phyloP scores from a whole-genome alignment of 1,139 yeast genomes.

The Candida sp. region DNA sequence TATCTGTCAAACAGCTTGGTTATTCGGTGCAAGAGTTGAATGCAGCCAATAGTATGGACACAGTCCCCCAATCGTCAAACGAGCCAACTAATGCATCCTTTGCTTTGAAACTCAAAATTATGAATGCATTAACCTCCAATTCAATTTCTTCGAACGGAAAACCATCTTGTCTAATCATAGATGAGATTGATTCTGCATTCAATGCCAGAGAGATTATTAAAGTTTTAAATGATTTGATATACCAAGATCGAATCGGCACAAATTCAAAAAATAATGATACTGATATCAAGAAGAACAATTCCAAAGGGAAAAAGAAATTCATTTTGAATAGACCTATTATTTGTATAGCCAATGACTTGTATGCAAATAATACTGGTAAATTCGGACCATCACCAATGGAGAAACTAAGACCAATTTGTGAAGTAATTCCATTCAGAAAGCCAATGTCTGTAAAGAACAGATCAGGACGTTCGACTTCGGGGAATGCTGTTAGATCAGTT shows the following conservation, averaged over 20 bases:
- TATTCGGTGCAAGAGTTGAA: conserved; percentile 81
- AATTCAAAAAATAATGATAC: conserved; percentile 9
- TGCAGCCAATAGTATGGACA: conserved; percentile 71
- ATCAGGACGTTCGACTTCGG: conserved; percentile 25
- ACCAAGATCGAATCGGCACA: conserved; percentile 55
- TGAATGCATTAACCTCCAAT: conserved; percentile 66
- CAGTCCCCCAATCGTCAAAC: conserved; percentile 22
- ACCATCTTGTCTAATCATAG: conserved; percentile 81
- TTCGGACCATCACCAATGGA: conserved; percentile 53
- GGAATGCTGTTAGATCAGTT: conserved; percentile 34
- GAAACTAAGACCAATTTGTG: conserved; percentile 68
- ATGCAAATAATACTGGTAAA: conserved; percentile 41
- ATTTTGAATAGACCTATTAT: conserved; percentile 79
- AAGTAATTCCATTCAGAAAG: conserved; percentile 62
- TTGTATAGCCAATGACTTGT: conserved; percentile 88
- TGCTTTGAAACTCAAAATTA: conserved; percentile 49
- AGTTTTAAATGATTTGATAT: conserved; percentile 58
- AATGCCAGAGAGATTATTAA: conserved; percentile 71
- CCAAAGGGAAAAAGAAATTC: conserved; percentile 25
- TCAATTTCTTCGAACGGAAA: conserved; percentile 50
- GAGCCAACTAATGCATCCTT: conserved; percentile 18
- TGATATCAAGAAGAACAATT: conserved; percentile 11
- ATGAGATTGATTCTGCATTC: conserved; percentile 86
- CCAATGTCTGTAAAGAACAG: conserved; percentile 49
- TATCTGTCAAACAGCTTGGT: conserved; percentile 79